Conservation (phyloP, 495 filamentous ascomycete species). For the Xylaria scruposa region DNA sequence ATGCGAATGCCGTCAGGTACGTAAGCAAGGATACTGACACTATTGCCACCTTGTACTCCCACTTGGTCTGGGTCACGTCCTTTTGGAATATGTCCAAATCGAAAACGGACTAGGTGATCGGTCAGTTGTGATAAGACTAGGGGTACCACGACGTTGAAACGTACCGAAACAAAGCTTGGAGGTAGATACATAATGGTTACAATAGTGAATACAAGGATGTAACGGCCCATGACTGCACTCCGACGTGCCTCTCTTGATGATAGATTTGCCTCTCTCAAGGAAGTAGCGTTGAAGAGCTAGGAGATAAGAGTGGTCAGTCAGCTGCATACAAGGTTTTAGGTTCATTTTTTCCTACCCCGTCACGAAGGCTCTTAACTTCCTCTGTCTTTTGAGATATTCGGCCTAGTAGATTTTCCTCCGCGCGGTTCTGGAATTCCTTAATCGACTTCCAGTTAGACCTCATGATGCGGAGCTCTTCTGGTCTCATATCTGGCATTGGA, state of each 20-base stretch:
- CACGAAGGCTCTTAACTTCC: slow-evolving; percentile 10
- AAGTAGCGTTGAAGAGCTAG: slow-evolving; percentile 6
- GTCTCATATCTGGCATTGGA: slow-evolving; percentile 11
- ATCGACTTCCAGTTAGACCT: slow-evolving; percentile 10
- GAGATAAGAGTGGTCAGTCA: background rate
- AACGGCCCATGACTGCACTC: background rate
- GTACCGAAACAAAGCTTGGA: slow-evolving; percentile 6
- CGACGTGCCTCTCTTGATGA: background rate
- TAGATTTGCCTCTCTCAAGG: background rate
- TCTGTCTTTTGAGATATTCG: background rate
- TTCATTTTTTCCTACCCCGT: background rate
- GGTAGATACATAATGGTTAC: slow-evolving; percentile 5
- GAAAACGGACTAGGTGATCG: background rate
- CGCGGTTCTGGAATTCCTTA: background rate
- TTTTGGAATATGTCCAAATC: slow-evolving; percentile 8
- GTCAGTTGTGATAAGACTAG: background rate
- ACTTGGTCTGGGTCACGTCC: background rate
- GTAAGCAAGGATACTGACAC: background rate
- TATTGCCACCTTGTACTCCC: background rate
- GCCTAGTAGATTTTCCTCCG: background rate
- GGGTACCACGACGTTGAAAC: too few species aligned
- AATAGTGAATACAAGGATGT: slow-evolving; percentile 4
- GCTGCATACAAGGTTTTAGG: background rate
- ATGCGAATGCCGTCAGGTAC: background rate
- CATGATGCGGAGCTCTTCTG: background rate